Conservation (phyloP, 495 filamentous ascomycete genomes). For the Penicillium paxilli region DNA sequence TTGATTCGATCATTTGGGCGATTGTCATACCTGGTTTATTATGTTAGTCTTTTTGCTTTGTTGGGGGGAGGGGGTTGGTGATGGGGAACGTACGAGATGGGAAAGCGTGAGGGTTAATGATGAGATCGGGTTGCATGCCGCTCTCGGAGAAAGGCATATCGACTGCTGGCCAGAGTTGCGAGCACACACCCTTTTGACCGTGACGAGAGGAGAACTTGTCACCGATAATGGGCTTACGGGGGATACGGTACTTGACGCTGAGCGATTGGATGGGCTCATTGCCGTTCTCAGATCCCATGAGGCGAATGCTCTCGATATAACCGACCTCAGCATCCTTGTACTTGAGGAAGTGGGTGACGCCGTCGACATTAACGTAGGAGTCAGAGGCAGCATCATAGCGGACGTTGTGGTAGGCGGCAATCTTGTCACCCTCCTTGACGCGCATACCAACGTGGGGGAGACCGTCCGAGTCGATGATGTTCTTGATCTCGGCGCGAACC, state of each 20-base stretch:
- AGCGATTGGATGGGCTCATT: slow-evolving; percentile 80
- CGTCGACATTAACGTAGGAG: slow-evolving; percentile 70
- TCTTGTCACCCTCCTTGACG: slow-evolving; percentile 75
- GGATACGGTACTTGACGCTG: slow-evolving; percentile 89
- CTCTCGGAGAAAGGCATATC: slow-evolving; percentile 99
- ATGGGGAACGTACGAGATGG: slow-evolving; percentile 70
- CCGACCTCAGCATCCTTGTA: slow-evolving; percentile 89
- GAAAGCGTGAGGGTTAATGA: slow-evolving; percentile 99
- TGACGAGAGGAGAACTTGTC: slow-evolving; percentile 62
- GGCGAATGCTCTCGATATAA: slow-evolving; percentile 88
- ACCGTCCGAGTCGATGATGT: slow-evolving; percentile 80
- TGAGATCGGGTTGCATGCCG: slow-evolving; percentile 94
- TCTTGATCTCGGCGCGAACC: slow-evolving; percentile 62
- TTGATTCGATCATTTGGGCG: slow-evolving; percentile 97
- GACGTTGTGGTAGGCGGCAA: slow-evolving; percentile 90
- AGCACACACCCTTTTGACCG: slow-evolving; percentile 70
- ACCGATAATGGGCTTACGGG: slow-evolving; percentile 87
- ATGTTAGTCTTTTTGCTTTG: background rate
- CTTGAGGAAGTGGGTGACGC: slow-evolving; percentile 76
- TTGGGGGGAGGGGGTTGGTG: background rate
- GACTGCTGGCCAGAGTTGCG: slow-evolving; percentile 90
- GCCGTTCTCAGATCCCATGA: slow-evolving; percentile 80
- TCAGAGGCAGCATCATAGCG: slow-evolving; percentile 64
- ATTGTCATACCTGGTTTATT: slow-evolving; percentile 76
- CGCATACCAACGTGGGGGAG: slow-evolving; percentile 74